phyloP scores from a whole-genome alignment of 768 basidiomycete species.

The Collybia sp. region DNA sequence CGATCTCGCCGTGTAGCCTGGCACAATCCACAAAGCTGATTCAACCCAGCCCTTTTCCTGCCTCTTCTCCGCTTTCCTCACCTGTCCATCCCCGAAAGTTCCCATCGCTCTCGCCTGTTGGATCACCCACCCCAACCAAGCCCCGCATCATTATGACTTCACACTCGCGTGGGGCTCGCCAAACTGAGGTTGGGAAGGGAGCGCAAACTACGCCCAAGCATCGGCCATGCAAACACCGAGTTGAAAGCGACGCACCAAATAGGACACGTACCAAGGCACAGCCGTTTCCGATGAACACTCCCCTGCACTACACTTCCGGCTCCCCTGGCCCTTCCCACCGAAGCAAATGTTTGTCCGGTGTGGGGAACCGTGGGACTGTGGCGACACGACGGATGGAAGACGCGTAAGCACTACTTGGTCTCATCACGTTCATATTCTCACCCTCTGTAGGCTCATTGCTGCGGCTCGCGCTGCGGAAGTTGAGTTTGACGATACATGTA shows the following conservation, averaged over 20 bases:
- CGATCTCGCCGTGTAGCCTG: too few relatives aligned
- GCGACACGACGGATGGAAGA: too few relatives aligned
- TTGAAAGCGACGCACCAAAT: not conserved
- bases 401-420: too few relatives aligned
- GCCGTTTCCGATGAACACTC: slow-evolving; percentile 25
- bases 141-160: not conserved
- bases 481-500: too few relatives aligned
- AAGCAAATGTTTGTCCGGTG: slow-evolving; percentile 20
- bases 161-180: not conserved
- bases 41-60: not conserved
- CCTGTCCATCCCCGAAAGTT: not conserved
- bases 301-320: slow-evolving; percentile 33
- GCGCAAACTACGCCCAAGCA: not conserved
- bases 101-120: not conserved
- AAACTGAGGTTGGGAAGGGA: not conserved
- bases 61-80: not conserved
- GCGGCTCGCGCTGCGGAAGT: too few relatives aligned
- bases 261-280: too few relatives aligned
- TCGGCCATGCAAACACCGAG: slow-evolving; percentile 4
- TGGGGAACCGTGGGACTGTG: slow-evolving; percentile 22
- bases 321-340: slow-evolving; percentile 14
- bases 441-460: too few relatives aligned
- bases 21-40: too few relatives aligned
- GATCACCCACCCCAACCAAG: not conserved
- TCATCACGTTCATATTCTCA: too few relatives aligned